Base-by-base conservation (phyloP, 495 filamentous ascomycete genomes). In the Bryoglossum gracile region DNA sequence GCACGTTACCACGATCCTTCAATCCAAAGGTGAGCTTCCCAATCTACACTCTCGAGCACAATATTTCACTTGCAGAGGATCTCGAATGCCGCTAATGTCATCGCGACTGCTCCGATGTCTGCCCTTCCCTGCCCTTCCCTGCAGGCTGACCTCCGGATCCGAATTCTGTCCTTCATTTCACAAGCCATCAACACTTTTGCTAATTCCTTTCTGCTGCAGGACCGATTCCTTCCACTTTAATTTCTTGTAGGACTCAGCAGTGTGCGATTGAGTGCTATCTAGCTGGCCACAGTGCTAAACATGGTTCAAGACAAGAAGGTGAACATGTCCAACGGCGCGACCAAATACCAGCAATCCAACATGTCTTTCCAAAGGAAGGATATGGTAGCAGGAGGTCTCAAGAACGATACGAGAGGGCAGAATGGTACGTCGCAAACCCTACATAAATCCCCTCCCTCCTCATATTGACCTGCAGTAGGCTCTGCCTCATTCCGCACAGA, bases 351-450 rank as follows among this genome's bases (percentile, higher is more conserved):
- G 46, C 66, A 69, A 33, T 36, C 55, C 13, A 71, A 69, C 46
- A 86, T 94, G 86, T 68, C 80, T 14, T 92, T 94, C 55, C 84
- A 90, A 58, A 68, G 79, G 24, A 86, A 84, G 59, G 88, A 96
- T 56, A 71, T 87, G 28, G 69, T 73, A 35, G 74, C 80, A 63
- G 64, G 40, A 43, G 69, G 64, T 41, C 37, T 54, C 37, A 74
- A 73, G 50, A 61, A 50, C 26, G 64, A 69, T 33, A 64, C 66
- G 35, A 87, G 82, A 62, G 59, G 65, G 40, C 71, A 78, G 46
- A 94, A 95, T 72, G 88, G 89, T 94, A 76, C 57, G 51, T 33
- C 22, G 16, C 2, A 33, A 8, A 43, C 14, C 4, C 6, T 40
- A 18, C 38, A 23, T 42, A 2, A 10, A n/a, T 25, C 16, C 19